Base-by-base conservation (phyloP, 176 grass and related monocot genomes). In the Carex myosuroides region DNA sequence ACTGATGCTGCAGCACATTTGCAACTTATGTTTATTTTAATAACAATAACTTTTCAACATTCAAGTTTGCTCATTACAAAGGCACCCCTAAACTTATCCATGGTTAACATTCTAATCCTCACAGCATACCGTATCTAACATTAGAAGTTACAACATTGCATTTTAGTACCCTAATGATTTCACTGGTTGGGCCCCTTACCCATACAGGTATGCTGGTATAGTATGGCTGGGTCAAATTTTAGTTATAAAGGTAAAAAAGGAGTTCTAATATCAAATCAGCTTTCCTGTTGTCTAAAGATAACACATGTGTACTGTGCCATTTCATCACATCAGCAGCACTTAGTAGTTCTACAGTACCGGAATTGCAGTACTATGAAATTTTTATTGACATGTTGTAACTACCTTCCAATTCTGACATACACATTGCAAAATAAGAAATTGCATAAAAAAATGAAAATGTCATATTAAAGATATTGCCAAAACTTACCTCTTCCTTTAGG, bases 401-500 rank as follows among this genome's bases (percentile, higher is more conserved):
- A 41, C 17, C 16, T 70, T 70, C 0, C 67, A 70, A 70, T 70
- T n/a, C 17, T 0, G 37, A 70, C 35, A 70, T 32, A 12, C 29
- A 33, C 29, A 24, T 52, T 39, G 20, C 1, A 21, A 21, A 48
- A 11, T 50, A 52, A 48, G 3, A 75, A 41, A 52, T 48, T 29
- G 32, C 17, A 33, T 55, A 81, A 64, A 64, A 81, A 3, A 60
- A 81, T 16, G 41, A 61, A 22, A 81, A 81, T 42, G 55, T 67
- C 11, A 70, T 79, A 5, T 39, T 39, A 39, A 70, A 18, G 88
- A 69, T 56, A 64, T 16, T 65, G 63, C 16, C 59, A 65, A 74
- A 22, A 8, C 50, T 88, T 39, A 94, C 96, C 93, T 94, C 96
- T 91, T 83, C 96, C 96, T 91, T 95, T 93, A 8, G 90, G 93